Evolutionary conservation across 345 rosid genomes (phyloP), one percentile per base, ranked within the genome.

Genomic region (Rhizophora apiculata): DNA sequence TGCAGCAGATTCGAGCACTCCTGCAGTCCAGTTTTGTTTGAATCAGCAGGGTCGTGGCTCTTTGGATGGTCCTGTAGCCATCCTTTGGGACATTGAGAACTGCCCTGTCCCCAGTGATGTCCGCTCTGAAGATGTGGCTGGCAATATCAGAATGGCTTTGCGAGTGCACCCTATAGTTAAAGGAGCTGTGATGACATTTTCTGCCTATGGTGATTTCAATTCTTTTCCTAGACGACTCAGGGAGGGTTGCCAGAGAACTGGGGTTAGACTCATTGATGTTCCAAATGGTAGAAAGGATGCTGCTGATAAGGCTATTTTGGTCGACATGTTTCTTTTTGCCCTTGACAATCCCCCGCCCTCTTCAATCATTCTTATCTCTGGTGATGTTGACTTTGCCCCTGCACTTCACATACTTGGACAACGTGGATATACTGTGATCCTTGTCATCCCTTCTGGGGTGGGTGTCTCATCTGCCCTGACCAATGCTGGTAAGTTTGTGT

Each of bases 171-270:
- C 98, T 31, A 79, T 85, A 61, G 85, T 92, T n/a, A 80, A 76
- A 60, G 98, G 98, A 29, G 82, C 91, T 15, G 94, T 95, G 19
- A 68, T 82, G 79, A 68, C 69, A 69, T 95, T 95, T 80, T 92
- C 98, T 21, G 99, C 99, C 5, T 95, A 87, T 21, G 99, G 99
- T 7, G 99, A 95, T 85, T 95, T 92, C 80, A 95, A 92, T 75
- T 82, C 88, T 29, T 95, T 95, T 65, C 97, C 99, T 8, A 90
- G 97, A 62, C 76, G 98, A 0, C 88, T 95, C 19, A 84, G 99
- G 75, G 99, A 95, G 82, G 99, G 99, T 7, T 90, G 96, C 80
- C 99, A 95, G 68, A 90, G 94, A 83, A 95, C 99, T 0, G 99
- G 99, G 36, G 98, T 95, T 60, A 90, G 85, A 57, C 97, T 95